Conservation (phyloP, 1,284 basidiomycete species). For the Afroboletus lepidellus region DNA sequence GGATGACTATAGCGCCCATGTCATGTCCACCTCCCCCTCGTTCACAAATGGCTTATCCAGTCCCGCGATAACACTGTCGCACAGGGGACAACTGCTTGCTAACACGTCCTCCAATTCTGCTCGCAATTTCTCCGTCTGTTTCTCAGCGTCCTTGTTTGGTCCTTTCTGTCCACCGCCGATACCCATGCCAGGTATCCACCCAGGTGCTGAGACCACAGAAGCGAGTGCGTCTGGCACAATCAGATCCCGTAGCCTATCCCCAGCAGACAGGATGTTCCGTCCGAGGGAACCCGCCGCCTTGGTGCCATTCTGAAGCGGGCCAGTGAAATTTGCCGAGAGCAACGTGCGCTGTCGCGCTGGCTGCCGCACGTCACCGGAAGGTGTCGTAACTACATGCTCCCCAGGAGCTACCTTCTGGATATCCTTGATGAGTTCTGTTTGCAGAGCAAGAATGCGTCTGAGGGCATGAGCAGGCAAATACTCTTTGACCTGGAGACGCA, state of each 20-base stretch:
- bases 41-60: conserved; percentile 85
- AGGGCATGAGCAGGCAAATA: conserved; percentile 80
- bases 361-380: conserved; percentile 41
- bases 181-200: conserved; percentile 66
- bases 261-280: conserved; percentile 82
- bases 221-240: conserved; percentile 91
- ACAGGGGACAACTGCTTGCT: conserved; percentile 85
- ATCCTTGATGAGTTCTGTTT: conserved; percentile 75
- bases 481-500: conserved; percentile 73
- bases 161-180: conserved; percentile 44
- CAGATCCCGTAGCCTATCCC: conserved; percentile 84
- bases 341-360: conserved; percentile 59
- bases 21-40: conserved; percentile 77
- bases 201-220: conserved; percentile 61
- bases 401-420: conserved; percentile 37
- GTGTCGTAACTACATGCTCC: conserved; percentile 37
- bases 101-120: conserved; percentile 85
- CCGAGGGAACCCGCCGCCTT: conserved; percentile 65
- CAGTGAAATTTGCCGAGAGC: conserved; percentile 69
- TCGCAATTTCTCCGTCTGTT: conserved; percentile 67
- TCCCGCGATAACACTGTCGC: conserved; percentile 83
- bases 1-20: conserved; percentile 68
- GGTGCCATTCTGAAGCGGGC: conserved; percentile 56
- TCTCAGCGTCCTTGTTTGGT: conserved; percentile 52
- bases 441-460: conserved; percentile 80